Evolutionary conservation across 306 rosid species (phyloP).

Genomic region (Rubus idaeus): DNA sequence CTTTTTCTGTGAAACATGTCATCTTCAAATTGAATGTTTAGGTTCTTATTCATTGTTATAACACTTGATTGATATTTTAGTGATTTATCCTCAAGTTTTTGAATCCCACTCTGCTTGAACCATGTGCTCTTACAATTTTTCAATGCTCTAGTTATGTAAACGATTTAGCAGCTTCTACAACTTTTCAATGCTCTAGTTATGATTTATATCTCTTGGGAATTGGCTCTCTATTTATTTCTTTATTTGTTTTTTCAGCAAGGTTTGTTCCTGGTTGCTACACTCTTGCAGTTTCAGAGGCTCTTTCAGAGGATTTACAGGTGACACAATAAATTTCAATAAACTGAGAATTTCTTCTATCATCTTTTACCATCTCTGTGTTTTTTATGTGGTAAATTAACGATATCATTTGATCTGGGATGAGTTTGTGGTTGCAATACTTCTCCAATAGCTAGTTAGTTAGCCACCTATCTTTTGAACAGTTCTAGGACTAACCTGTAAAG

Average conservation of each 20-base stretch:
- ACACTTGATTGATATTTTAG: background rate
- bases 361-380: too few relatives aligned
- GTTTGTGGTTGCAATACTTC: background rate
- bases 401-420: background rate
- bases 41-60: too few relatives aligned
- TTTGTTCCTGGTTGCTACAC: slow-evolving; percentile 90
- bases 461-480: background rate
- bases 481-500: background rate
- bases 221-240: background rate
- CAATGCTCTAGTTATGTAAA: background rate
- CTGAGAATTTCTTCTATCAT: background rate
- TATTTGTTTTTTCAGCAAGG: slow-evolving; percentile 49
- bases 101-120: too few relatives aligned
- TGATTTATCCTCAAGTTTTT: too few relatives aligned
- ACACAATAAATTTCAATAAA: background rate
- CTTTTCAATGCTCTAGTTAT: background rate
- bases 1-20: too few relatives aligned
- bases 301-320: slow-evolving; percentile 93
- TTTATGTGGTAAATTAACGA: background rate
- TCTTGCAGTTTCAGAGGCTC: slow-evolving; percentile 96
- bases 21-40: too few relatives aligned
- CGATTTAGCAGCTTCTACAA: background rate
- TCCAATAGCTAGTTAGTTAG: background rate
- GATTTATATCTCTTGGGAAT: background rate
- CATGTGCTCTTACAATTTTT: background rate